Base-by-base conservation (phyloP, 495 filamentous ascomycete genomes). In the Aspergillus campestris region DNA sequence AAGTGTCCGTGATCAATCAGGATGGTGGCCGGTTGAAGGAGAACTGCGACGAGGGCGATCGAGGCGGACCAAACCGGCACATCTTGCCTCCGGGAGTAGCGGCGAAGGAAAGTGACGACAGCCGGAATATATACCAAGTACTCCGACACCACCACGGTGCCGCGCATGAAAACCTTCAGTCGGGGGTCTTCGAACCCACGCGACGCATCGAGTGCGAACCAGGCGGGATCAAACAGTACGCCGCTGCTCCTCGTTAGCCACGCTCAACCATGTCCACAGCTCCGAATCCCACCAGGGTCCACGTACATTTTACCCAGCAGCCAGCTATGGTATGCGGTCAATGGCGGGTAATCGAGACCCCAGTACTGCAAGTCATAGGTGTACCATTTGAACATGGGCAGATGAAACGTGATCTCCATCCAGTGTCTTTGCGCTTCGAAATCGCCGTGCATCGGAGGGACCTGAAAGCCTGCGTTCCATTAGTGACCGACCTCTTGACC, bases 321-420 rank as follows among this genome's bases (percentile, higher is more conserved):
- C 92, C 89, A 96, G 72, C 89, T 95, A 63, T 98, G 92, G 61
- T 97, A 96, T 40, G 92, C 92, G 11, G 92, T 97, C 71, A 98
- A 77, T 30, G 92, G 92, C 34, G 92, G 92, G 61, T 98, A 98
- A 60, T 98, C 92, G 45, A 98, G 74, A 0, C 92, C 92, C 92
- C 92, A 98, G 81, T 94, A 98, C 53, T 91, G 73, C 43, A 97
- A 67, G 59, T 98, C 89, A 65, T 96, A 88, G 58, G 90, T 94
- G 63, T 98, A 97, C 94, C 92, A 98, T 57, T 92, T 86, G 5
- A 85, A 87, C 34, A 94, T 73, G 7, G 92, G 94, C 4, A 98
- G 73, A 47, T 92, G 80, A 10, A 77, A 84, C 1, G 94, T 95
- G 50, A 96, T 75, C 56, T 97, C 92, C 91, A 97, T 96, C 92